phyloP scores from a whole-genome alignment of 163 green algal species.

The Chlamydomonas reinhardtii region DNA sequence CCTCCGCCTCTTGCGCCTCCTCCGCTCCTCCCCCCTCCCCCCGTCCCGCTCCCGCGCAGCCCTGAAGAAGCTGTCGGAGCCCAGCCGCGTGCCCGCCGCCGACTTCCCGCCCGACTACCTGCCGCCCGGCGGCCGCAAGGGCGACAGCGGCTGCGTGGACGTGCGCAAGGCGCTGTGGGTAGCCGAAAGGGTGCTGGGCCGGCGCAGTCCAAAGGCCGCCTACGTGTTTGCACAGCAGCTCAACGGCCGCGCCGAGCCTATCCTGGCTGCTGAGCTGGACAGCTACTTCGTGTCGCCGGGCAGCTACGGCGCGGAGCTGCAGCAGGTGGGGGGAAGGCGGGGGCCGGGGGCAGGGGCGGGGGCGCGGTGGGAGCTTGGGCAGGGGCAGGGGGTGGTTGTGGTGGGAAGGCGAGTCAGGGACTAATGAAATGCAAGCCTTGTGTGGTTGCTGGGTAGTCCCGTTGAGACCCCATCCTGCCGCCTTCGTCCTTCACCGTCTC shows the following conservation, averaged over 20 bases:
- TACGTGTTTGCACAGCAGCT: slow-evolving; percentile 60
- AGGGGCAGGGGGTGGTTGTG: neutral
- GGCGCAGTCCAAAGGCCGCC: slow-evolving; percentile 50
- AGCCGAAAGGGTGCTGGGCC: slow-evolving; percentile 31
- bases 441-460: no score
- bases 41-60: neutral
- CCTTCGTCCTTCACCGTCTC: no score
- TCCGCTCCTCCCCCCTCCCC: neutral
- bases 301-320: slow-evolving; percentile 52
- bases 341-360: neutral
- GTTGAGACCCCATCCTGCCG: no score
- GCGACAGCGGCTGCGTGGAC: slow-evolving; percentile 44
- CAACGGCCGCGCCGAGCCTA: slow-evolving; percentile 45
- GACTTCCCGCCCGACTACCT: slow-evolving; percentile 45
- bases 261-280: slow-evolving; percentile 41
- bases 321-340: slow-evolving; percentile 3
- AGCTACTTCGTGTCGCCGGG: slow-evolving; percentile 58
- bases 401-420: no score
- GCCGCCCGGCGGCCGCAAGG: slow-evolving; percentile 8
- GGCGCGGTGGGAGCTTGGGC: neutral
- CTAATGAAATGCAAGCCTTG: no score
- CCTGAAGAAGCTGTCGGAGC: neutral
- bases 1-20: no score
- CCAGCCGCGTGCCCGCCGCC: neutral
- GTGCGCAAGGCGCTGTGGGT: slow-evolving; percentile 65